Evolutionary conservation across 371 early-diverging fungal genomes (phyloP).

Genomic region (Rhizomucor miehei): DNA sequence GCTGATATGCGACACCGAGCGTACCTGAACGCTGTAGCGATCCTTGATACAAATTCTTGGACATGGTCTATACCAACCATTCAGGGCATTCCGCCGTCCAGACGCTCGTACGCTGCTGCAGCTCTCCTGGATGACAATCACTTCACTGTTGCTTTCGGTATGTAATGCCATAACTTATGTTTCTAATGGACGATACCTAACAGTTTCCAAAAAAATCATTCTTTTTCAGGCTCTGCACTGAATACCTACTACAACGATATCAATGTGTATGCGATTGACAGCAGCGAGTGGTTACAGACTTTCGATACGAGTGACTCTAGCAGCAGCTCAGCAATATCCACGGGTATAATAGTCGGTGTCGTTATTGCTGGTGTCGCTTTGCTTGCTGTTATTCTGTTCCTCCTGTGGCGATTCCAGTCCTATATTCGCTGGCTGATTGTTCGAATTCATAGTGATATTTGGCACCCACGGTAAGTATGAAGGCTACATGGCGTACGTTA

Average conservation of each 20-base stretch:
- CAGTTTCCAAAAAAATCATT: too few relatives aligned
- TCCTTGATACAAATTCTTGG: conserved; percentile 43
- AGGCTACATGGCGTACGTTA: too few relatives aligned
- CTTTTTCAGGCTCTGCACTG: conserved; percentile 24
- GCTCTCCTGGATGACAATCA: conserved; percentile 28
- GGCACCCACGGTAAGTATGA: conserved; percentile 46
- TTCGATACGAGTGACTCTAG: conserved; percentile 13
- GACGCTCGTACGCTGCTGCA: conserved; percentile 40
- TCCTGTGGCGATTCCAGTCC: conserved; percentile 42
- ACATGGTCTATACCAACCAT: conserved; percentile 31
- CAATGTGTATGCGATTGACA: conserved; percentile 25
- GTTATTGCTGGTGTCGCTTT: conserved; percentile 33
- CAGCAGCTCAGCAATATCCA: conserved; percentile 19
- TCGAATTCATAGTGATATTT: conserved; percentile 41
- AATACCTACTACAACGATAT: conserved; percentile 44
- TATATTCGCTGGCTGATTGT: conserved; percentile 35
- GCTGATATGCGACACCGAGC: conserved; percentile 13
- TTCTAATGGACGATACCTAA: too few relatives aligned
- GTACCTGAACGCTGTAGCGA: conserved; percentile 29
- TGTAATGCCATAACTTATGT: conserved; percentile 2
- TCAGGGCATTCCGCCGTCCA: conserved; percentile 38
- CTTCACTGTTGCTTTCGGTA: conserved; percentile 45
- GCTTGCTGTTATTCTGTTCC: conserved; percentile 31
- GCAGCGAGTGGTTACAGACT: conserved; percentile 30
- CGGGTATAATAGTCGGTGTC: conserved; percentile 46